Conservation (phyloP, 1,139 yeast species). For the Scheffersomyces segobiensis region DNA sequence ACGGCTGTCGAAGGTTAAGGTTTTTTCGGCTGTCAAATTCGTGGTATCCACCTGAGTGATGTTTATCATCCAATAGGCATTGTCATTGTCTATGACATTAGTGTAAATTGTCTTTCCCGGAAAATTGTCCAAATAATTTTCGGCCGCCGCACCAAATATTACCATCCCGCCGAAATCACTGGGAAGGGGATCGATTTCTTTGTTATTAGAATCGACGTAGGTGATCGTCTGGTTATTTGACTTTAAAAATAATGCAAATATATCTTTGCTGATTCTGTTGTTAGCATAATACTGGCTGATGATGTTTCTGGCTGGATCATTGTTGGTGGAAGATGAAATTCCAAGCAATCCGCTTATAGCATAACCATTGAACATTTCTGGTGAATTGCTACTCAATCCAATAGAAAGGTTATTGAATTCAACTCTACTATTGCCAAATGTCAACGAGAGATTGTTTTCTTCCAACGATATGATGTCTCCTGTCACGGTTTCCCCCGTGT, state of each 20-base stretch:
- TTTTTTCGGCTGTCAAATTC: constrained; percentile 26
- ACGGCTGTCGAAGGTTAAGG: constrained; percentile 22
- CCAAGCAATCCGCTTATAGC: constrained; percentile 65
- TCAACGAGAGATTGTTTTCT: constrained; percentile 26
- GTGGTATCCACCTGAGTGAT: constrained; percentile 35
- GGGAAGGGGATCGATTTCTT: constrained; percentile 1
- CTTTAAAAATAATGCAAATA: constrained; percentile 24
- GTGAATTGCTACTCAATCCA: constrained; percentile 57
- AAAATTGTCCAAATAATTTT: constrained; percentile 14
- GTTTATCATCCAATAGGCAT: constrained; percentile 55
- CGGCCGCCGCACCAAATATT: constrained; percentile 24
- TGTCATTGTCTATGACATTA: constrained; percentile 34
- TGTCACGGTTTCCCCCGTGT: constrained; percentile 55
- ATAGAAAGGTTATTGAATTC: constrained; percentile 37
- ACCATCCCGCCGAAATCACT: constrained; percentile 27
- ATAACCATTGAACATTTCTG: constrained; percentile 52
- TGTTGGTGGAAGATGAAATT: constrained; percentile 43
- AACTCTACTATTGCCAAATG: constrained; percentile 25
- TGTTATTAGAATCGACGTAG: constrained; percentile 2
- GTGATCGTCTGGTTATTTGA: constrained; percentile 15
- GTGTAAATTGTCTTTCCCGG: constrained; percentile 28
- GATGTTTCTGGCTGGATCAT: constrained; percentile 33
- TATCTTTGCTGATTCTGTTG: constrained; percentile 18
- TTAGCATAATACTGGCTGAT: constrained; percentile 20
- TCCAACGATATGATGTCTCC: constrained; percentile 40